Conservation (phyloP, 805 yeast genomes). For the Lachancea kluyveri region DNA sequence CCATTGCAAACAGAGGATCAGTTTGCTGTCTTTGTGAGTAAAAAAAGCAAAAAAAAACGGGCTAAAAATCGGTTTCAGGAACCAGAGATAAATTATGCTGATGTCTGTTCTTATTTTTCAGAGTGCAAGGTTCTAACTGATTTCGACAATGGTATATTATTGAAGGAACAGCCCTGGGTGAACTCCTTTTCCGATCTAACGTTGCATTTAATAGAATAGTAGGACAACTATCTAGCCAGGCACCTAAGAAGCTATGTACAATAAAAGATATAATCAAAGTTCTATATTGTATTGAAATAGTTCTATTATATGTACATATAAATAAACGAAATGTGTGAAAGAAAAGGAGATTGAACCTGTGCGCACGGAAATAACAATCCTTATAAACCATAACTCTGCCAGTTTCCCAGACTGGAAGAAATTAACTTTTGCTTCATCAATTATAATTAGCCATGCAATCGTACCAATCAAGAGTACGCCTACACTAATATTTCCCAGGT, state of each 20-base stretch:
- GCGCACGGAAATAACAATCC: too few species aligned
- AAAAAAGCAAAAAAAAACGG: slow-evolving; percentile 14
- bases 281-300: background rate
- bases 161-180: slow-evolving; percentile 35
- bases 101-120: slow-evolving; percentile 15
- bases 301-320: too few species aligned
- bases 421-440: too few species aligned
- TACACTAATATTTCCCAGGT: too few species aligned
- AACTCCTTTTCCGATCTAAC: slow-evolving; percentile 50
- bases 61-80: slow-evolving; percentile 13
- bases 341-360: too few species aligned
- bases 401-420: too few species aligned
- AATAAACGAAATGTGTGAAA: too few species aligned
- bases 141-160: slow-evolving; percentile 19
- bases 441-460: too few species aligned
- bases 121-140: slow-evolving; percentile 17
- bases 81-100: slow-evolving; percentile 18
- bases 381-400: too few species aligned
- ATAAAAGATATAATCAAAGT: slow-evolving; percentile 1
- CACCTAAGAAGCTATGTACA: background rate
- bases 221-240: background rate
- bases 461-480: too few species aligned
- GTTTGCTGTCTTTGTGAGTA: slow-evolving; percentile 21
- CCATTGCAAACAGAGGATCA: slow-evolving; percentile 4
- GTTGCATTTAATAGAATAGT: slow-evolving; percentile 31